These are phyloP conservation scores for Phytopythium chamaehyphon DNA, from an alignment of 352 stramenopile genomes.

Conservation along the genomic window DNA sequence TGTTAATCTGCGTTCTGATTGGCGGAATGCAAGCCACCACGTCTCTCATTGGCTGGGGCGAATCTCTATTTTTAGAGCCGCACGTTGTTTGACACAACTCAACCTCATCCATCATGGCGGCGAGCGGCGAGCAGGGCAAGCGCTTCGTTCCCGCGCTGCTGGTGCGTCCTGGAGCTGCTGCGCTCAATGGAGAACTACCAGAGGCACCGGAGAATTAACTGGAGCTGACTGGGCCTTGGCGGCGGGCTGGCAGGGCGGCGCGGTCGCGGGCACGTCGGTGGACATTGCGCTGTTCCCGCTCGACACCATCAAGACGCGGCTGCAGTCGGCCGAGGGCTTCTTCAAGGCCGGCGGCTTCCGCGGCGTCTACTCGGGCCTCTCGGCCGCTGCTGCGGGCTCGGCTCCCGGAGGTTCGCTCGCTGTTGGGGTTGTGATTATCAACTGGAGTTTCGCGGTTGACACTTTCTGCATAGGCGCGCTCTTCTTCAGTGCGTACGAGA, in stretches of 20 bases:
- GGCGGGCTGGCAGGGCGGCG: conserved; percentile 67
- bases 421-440: background rate
- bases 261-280: conserved; percentile 94
- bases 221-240: background rate
- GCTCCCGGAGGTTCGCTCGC: conserved; percentile 75
- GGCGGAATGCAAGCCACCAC: no score
- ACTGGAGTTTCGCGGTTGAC: background rate
- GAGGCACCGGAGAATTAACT: no score
- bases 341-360: conserved; percentile 96
- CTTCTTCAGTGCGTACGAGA: conserved; percentile 91
- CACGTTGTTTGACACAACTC: background rate
- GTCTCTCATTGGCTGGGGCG: conserved; percentile 5
- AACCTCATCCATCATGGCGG: conserved; percentile 14
- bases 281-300: conserved; percentile 98
- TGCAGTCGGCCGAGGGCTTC: conserved; percentile 97
- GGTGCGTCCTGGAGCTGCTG: conserved; percentile 17
- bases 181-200: no score
- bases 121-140: conserved; percentile 32
- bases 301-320: conserved; percentile 98
- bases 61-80: conserved; percentile 3
- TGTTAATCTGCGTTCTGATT: no score
- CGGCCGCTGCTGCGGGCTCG: conserved; percentile 87
- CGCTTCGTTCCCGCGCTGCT: conserved; percentile 66
- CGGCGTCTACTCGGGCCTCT: conserved; percentile 90
- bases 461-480: conserved; percentile 59